phyloP scores from a whole-genome alignment of 371 early-diverging fungal species.

The Mortierella sp. region DNA sequence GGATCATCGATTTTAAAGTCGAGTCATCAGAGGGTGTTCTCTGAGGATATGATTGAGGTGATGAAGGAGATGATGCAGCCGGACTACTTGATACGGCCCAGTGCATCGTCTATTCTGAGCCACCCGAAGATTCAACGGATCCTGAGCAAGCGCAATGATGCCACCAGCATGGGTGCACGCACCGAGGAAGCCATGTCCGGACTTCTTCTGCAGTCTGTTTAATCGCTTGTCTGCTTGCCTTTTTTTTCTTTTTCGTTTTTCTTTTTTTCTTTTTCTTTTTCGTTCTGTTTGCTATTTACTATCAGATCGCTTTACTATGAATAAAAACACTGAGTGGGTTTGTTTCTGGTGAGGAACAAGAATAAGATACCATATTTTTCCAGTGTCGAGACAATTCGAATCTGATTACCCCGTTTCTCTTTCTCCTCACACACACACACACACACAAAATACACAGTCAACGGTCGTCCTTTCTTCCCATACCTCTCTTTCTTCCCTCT shows the following conservation, averaged over 20 bases:
- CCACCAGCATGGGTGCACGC: conserved; percentile 12
- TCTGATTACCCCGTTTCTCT: not conserved
- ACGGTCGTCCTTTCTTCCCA: not conserved
- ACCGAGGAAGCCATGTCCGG: conserved; percentile 47
- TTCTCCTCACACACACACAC: no score
- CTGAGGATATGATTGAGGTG: conserved; percentile 63
- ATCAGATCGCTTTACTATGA: not conserved
- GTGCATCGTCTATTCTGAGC: conserved; percentile 61
- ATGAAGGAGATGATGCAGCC: conserved; percentile 78
- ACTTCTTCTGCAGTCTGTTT: conserved; percentile 44
- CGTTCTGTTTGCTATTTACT: not conserved
- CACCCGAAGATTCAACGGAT: conserved; percentile 20
- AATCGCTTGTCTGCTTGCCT: not conserved
- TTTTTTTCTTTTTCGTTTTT: not conserved
- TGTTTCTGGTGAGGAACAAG: not conserved
- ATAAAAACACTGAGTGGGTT: not conserved
- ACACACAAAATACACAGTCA: not conserved
- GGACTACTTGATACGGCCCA: conserved; percentile 68
- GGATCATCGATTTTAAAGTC: conserved; percentile 27
- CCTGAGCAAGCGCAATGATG: conserved; percentile 16
- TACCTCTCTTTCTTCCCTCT: no score
- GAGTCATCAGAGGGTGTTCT: conserved; percentile 31
- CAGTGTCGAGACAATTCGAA: not conserved
- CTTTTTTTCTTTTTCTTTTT: not conserved
- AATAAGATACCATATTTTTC: not conserved